phyloP scores from a whole-genome alignment of 2,329 filamentous ascomycete genomes.

The Thelonectria rubi region DNA sequence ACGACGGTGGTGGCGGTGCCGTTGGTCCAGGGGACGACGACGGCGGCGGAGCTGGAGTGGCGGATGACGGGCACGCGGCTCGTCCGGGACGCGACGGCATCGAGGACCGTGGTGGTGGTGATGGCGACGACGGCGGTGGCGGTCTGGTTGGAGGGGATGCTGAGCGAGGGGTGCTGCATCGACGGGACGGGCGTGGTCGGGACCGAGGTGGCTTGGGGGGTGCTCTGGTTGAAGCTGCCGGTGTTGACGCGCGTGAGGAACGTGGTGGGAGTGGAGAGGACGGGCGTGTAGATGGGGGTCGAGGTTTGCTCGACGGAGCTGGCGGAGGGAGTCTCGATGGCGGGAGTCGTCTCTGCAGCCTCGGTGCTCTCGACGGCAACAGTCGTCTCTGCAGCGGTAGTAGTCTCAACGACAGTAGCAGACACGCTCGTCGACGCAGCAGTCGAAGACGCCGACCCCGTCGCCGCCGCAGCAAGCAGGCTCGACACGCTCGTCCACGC shows the following conservation, averaged over 20 bases:
- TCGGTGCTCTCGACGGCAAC: conserved; percentile 18
- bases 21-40: conserved; percentile 35
- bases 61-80: conserved; percentile 35
- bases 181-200: conserved; percentile 25
- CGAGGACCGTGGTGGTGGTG: background rate
- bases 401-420: conserved; percentile 8
- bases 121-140: background rate
- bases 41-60: conserved; percentile 29
- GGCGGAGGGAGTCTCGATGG: background rate
- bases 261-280: conserved; percentile 14
- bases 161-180: conserved; percentile 25
- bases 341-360: background rate
- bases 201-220: conserved; percentile 28
- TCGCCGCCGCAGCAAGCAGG: conserved; percentile 45
- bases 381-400: conserved; percentile 3
- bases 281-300: conserved; percentile 17
- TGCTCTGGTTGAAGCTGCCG: conserved; percentile 30
- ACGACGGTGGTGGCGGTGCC: conserved; percentile 23
- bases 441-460: conserved; percentile 15
- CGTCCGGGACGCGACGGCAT: background rate
- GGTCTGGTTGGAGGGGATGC: conserved; percentile 30
- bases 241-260: conserved; percentile 20
- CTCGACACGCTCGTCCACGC: conserved; percentile 52
- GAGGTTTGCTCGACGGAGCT: background rate
- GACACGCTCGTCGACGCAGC: background rate